Conservation (phyloP, 495 filamentous ascomycete species). For the Neurospora sp. region DNA sequence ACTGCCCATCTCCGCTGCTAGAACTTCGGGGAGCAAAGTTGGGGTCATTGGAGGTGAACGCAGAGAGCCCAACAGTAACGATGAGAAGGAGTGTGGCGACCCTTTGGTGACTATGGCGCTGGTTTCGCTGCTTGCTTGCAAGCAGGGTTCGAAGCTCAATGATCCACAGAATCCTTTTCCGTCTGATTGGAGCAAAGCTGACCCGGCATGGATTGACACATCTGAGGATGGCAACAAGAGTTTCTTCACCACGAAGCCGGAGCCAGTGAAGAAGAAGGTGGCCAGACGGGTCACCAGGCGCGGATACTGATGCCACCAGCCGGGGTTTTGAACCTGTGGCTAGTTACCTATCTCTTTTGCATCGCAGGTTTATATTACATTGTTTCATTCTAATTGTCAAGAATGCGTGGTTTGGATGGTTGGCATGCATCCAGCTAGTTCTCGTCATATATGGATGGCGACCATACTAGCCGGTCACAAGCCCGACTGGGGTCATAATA, state of each 20-base stretch:
- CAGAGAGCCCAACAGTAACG: conserved; percentile 24
- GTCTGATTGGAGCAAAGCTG: conserved; percentile 10
- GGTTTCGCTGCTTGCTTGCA: conserved; percentile 23
- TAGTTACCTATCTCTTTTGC: not conserved
- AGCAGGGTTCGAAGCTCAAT: conserved; percentile 5
- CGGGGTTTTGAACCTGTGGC: not conserved
- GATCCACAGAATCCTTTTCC: not conserved
- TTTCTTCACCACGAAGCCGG: conserved; percentile 18
- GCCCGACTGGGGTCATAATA: not conserved
- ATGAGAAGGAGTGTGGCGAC: conserved; percentile 19
- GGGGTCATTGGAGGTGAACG: conserved; percentile 20
- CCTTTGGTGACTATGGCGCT: conserved; percentile 31
- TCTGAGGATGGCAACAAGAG: conserved; percentile 21
- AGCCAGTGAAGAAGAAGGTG: conserved; percentile 9
- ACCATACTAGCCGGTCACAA: not conserved
- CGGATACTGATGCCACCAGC: conserved; percentile 10
- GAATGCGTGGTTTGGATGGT: not conserved
- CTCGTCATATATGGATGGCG: not conserved
- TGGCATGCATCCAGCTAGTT: not conserved
- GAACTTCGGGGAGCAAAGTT: conserved; percentile 12
- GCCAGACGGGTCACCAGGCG: conserved; percentile 5
- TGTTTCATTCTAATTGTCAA: not conserved
- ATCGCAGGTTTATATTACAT: not conserved
- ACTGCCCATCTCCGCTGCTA: not conserved
- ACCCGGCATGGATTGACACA: conserved; percentile 20